phyloP scores from a whole-genome alignment of 352 stramenopile genomes.

The Albugo candida region DNA sequence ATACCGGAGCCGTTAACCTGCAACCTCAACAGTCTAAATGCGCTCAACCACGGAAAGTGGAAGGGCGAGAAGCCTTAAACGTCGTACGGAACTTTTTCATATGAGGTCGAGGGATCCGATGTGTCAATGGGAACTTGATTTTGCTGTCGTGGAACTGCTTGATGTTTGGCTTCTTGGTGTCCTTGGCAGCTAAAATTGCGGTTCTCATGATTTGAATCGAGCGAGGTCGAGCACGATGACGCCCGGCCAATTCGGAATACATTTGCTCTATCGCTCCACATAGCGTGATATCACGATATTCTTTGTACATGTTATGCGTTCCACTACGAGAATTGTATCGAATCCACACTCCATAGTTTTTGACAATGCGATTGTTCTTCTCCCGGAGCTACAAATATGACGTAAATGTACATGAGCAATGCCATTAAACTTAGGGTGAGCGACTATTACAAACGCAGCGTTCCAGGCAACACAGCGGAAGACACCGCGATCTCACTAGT shows the following conservation, averaged over 20 bases:
- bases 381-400: conserved; percentile 75
- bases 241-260: conserved; percentile 97
- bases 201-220: conserved; percentile 99
- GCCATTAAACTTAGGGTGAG: neutral
- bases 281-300: conserved; percentile 97
- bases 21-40: too few relatives aligned
- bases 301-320: conserved; percentile 99
- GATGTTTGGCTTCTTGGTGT: conserved; percentile 91
- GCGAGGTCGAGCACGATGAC: conserved; percentile 90
- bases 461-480: conserved; percentile 52
- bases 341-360: conserved; percentile 99
- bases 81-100: conserved; percentile 91
- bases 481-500: conserved; percentile 20
- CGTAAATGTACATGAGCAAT: conserved; percentile 4
- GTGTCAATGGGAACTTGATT: conserved; percentile 97
- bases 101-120: conserved; percentile 85
- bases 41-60: conserved; percentile 95
- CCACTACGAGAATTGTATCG: conserved; percentile 98
- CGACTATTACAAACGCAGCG: neutral
- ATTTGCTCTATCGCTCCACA: conserved; percentile 96
- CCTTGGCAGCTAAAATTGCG: conserved; percentile 85
- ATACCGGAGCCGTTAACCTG: too few relatives aligned
- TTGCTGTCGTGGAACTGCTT: conserved; percentile 94
- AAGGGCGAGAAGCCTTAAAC: conserved; percentile 93
- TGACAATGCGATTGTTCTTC: conserved; percentile 96